These are phyloP conservation scores for Ambrosiella cleistominuta DNA, from an alignment of 2,329 filamentous ascomycete species.

Conservation along the genomic window DNA sequence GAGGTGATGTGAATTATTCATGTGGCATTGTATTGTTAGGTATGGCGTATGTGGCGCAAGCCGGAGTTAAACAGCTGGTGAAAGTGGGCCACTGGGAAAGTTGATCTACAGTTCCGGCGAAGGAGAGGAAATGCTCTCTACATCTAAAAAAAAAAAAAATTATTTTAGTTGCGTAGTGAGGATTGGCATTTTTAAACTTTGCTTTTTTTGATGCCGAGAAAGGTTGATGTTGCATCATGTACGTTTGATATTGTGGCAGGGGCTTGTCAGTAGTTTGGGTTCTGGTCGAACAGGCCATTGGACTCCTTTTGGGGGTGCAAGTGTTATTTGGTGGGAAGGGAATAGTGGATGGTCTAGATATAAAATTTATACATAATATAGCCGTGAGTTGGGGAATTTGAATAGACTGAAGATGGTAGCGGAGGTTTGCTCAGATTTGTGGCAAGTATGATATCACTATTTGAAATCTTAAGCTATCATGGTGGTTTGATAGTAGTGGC, in stretches of 20 bases:
- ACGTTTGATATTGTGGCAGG: not conserved
- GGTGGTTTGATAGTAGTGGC: too few species aligned
- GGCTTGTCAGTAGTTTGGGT: not conserved
- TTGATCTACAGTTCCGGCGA: too few species aligned
- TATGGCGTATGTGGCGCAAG: not conserved
- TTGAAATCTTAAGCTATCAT: too few species aligned
- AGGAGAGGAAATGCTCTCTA: not conserved
- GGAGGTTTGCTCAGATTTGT: too few species aligned
- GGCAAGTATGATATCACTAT: too few species aligned
- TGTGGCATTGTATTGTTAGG: not conserved
- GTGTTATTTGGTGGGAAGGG: not conserved
- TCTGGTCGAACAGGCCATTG: not conserved
- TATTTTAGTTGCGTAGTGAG: too few species aligned
- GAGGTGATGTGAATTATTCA: not conserved
- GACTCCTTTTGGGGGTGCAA: not conserved
- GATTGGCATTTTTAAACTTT: too few species aligned
- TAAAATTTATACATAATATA: not conserved
- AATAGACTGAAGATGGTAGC: too few species aligned
- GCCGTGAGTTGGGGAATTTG: too few species aligned
- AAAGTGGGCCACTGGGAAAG: too few species aligned
- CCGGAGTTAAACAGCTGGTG: too few species aligned
- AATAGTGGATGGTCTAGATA: not conserved
- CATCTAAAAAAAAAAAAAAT: not conserved
- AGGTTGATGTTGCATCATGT: not conserved
- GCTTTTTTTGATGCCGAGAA: not conserved